Evolutionary conservation across 805 yeast genomes (phyloP).

Genomic region (Pichia manshurica): DNA sequence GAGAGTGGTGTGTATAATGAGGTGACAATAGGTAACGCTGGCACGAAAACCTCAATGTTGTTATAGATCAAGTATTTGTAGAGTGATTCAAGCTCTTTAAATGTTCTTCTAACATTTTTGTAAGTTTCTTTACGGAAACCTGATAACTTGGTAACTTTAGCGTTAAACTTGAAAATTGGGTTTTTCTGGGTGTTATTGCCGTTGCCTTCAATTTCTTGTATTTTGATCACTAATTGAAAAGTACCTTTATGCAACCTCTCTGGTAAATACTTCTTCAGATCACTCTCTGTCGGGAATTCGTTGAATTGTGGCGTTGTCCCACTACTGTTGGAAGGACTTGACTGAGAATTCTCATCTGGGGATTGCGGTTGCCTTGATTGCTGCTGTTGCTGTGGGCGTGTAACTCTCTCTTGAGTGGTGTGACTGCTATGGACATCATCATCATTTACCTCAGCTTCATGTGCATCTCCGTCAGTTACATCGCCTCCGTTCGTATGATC

Average conservation of each 20-base stretch:
- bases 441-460: not conserved
- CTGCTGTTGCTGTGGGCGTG: too few relatives aligned
- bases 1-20: conserved; percentile 82
- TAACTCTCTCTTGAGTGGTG: too few relatives aligned
- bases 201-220: conserved; percentile 65
- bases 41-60: conserved; percentile 88
- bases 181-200: conserved; percentile 56
- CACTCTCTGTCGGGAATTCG: conserved; percentile 33
- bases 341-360: too few relatives aligned
- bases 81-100: conserved; percentile 67
- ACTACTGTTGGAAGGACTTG: not conserved
- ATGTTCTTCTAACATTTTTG: conserved; percentile 74
- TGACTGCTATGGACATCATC: not conserved
- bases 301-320: conserved; percentile 16
- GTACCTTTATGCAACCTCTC: conserved; percentile 40
- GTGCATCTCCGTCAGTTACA: not conserved
- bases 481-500: too few relatives aligned
- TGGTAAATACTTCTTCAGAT: conserved; percentile 42
- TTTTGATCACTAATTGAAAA: conserved; percentile 45
- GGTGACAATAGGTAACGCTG: conserved; percentile 70
- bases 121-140: conserved; percentile 66
- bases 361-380: too few relatives aligned
- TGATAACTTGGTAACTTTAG: conserved; percentile 53
- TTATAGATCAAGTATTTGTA: conserved; percentile 74
- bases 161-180: conserved; percentile 73